Evolutionary conservation across 2,329 filamentous ascomycete species (phyloP).

Genomic region (Coleophoma crateriformis): DNA sequence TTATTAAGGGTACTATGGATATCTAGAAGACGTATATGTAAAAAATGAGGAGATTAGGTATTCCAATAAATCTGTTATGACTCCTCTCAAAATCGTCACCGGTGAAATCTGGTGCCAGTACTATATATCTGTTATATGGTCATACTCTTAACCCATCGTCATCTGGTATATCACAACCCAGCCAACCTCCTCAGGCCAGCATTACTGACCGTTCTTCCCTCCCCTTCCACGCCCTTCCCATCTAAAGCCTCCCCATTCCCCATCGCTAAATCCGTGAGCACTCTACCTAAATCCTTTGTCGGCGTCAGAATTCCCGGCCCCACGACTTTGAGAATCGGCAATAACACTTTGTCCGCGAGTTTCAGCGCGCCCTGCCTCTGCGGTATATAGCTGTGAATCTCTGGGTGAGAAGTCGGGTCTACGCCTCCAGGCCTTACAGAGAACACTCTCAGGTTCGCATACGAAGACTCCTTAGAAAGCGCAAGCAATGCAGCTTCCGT

Average conservation of each 20-base stretch:
- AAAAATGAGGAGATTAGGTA: too few relatives aligned
- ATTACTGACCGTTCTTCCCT: slow-evolving; percentile 30
- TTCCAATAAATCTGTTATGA: too few relatives aligned
- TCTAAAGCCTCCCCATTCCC: slow-evolving; percentile 36
- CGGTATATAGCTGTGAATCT: slow-evolving; percentile 31
- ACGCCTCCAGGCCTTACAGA: slow-evolving; percentile 55
- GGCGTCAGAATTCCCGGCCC: slow-evolving; percentile 32
- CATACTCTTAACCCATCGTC: too few relatives aligned
- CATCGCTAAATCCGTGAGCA: slow-evolving; percentile 42
- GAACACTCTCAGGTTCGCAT: slow-evolving; percentile 44
- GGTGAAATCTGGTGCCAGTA: too few relatives aligned
- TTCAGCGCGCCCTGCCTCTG: slow-evolving; percentile 14
- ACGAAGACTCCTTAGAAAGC: slow-evolving; percentile 30
- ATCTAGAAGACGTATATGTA: too few relatives aligned
- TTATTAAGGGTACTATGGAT: too few relatives aligned
- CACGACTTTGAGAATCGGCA: slow-evolving; percentile 21
- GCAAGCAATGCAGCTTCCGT: slow-evolving; percentile 54
- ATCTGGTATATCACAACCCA: neutral
- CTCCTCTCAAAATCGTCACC: too few relatives aligned
- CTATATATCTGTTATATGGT: too few relatives aligned
- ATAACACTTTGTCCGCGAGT: slow-evolving; percentile 6
- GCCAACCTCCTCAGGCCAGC: slow-evolving; percentile 33
- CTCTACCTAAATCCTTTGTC: slow-evolving; percentile 39
- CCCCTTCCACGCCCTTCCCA: slow-evolving; percentile 9
- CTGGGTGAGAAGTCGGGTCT: slow-evolving; percentile 39